Percentiles rank a stretch among this genome's conserved stretches.
phyloP scores from a whole-genome alignment of 2,329 filamentous ascomycete species.

The Neonectria faginata region DNA sequence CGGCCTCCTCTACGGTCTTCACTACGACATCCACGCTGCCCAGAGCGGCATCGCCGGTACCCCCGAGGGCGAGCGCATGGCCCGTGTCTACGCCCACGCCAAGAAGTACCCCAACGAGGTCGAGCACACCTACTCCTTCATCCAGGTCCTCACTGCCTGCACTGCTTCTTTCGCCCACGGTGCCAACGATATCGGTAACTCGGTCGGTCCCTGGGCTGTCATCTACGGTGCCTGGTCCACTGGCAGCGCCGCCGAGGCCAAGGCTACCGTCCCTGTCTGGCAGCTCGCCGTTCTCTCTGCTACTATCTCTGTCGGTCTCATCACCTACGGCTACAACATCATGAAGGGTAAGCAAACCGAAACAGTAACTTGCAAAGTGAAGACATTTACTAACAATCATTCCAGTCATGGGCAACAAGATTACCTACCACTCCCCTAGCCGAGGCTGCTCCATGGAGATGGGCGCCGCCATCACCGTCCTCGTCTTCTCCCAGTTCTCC shows the following conservation, averaged over 20 bases:
- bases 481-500: conserved; percentile 80
- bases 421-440: conserved; percentile 74
- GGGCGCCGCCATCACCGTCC: conserved; percentile 81
- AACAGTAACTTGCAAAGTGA: neutral
- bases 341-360: conserved; percentile 73
- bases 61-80: conserved; percentile 78
- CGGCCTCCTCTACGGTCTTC: conserved; percentile 75
- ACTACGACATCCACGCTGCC: conserved; percentile 85
- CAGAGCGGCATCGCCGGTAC: conserved; percentile 77
- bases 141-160: conserved; percentile 75
- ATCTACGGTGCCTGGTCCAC: conserved; percentile 77
- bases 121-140: conserved; percentile 76
- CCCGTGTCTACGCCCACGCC: conserved; percentile 65
- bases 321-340: conserved; percentile 86
- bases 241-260: conserved; percentile 69
- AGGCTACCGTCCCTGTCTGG: conserved; percentile 78
- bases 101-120: conserved; percentile 78
- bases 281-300: conserved; percentile 77
- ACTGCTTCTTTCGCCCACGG: conserved; percentile 81
- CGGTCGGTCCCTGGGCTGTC: conserved; percentile 76
- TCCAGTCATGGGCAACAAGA: conserved; percentile 82
- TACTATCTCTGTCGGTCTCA: conserved; percentile 74
- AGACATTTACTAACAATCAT: conserved; percentile 19
- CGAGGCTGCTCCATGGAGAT: conserved; percentile 80
- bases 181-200: conserved; percentile 81